Percentiles rank a stretch among this genome's conserved stretches.
Evolutionary conservation across 257 asterid genomes (phyloP).

Genomic region (Capsicum baccatum): DNA sequence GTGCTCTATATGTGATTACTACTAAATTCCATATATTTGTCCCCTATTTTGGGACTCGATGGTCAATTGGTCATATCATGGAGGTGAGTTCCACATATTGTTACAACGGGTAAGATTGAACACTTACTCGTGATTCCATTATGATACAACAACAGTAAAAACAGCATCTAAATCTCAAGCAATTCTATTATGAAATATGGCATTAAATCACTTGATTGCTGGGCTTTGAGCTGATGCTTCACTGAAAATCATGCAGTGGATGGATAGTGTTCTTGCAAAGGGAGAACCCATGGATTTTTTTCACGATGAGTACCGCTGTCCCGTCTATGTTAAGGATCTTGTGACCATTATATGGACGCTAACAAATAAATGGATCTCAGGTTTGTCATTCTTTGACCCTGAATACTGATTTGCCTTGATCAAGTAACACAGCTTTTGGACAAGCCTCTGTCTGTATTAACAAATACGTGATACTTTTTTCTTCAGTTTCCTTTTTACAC

Average conservation of each 20-base stretch:
- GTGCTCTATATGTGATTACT: background rate
- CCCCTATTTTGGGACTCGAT: background rate
- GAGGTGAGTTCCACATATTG: background rate
- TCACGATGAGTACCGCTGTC: conserved; percentile 91
- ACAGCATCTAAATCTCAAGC: background rate
- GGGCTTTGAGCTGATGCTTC: conserved; percentile 27
- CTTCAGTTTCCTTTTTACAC: background rate
- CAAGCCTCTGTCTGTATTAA: background rate
- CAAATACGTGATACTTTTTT: background rate
- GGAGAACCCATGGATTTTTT: conserved; percentile 71
- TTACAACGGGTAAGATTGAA: background rate
- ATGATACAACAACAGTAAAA: background rate
- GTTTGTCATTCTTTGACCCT: conserved; percentile 46
- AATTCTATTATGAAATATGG: background rate
- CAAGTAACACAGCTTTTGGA: conserved; percentile 15
- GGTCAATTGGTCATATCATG: background rate
- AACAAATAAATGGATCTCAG: conserved; percentile 75
- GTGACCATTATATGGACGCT: conserved; percentile 53
- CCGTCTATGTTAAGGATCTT: conserved; percentile 87
- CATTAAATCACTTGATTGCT: background rate
- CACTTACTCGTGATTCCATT: background rate
- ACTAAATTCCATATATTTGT: background rate
- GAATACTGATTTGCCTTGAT: background rate
- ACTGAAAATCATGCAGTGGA: conserved; percentile 69
- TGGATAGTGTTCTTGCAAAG: conserved; percentile 78